Conservation (phyloP, 1,284 basidiomycete genomes). For the Trametes versicolor region DNA sequence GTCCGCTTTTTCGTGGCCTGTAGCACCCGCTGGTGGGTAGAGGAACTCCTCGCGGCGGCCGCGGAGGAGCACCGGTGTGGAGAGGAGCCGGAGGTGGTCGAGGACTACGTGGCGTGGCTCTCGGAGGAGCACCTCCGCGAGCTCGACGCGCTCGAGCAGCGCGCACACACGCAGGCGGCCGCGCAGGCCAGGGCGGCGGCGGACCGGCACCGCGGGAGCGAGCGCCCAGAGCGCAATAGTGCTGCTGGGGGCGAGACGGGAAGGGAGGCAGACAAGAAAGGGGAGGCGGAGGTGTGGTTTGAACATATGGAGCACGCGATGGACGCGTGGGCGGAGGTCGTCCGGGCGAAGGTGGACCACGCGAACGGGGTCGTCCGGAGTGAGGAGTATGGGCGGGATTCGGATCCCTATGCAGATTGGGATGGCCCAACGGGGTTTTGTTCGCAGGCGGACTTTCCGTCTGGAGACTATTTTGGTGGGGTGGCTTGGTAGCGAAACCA, state of each 20-base stretch:
- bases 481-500: too few species aligned
- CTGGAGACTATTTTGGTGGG: background rate
- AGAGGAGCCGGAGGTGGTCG: conserved; percentile 15
- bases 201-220: background rate
- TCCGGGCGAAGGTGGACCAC: conserved; percentile 7
- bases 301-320: conserved; percentile 6
- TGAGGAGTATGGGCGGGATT: conserved; percentile 13
- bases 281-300: conserved; percentile 8
- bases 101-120: conserved; percentile 13
- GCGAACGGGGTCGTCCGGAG: conserved; percentile 9
- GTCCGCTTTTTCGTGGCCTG: background rate
- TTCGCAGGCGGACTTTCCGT: background rate
- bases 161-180: background rate
- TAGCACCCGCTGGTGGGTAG: conserved; percentile 20
- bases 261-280: background rate
- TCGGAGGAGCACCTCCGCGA: conserved; percentile 12
- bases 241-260: background rate
- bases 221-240: background rate
- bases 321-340: conserved; percentile 14
- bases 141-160: conserved; percentile 12
- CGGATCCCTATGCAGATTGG: conserved; percentile 16
- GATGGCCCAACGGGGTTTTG: background rate
- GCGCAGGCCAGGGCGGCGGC: background rate
- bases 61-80: conserved; percentile 13
- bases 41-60: conserved; percentile 5